Base-by-base conservation (phyloP, 352 stramenopile species). In the Phytophthora foliorum region DNA sequence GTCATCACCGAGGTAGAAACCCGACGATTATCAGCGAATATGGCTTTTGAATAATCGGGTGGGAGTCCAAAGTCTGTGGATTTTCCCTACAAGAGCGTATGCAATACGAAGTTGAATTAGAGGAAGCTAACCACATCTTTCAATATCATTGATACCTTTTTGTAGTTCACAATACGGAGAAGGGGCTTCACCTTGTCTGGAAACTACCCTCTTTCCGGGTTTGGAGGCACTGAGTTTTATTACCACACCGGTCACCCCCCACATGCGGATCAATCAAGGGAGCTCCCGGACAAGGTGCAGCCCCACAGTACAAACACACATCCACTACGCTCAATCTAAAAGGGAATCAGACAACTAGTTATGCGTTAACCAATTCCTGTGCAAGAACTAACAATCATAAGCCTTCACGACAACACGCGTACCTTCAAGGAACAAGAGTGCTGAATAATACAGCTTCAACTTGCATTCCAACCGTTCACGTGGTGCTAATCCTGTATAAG, bases 71-170 rank as follows among this genome's bases (percentile, higher is more conserved):
- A n/a, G n/a, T n/a, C 58, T 66, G 39, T 19, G 39, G 58, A 51
- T 52, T 31, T 67, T 24, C n/a, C 58, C 49, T 67, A 48, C 16
- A 66, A 54, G 48, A 67, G 58, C 38, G 39, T 59, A 67, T 67
- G 19, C 49, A 67, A 54, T 38, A 60, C 58, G 49, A 67, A 67
- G 58, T 21, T 4, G 4, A 59, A 41, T 67, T 39, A 49, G 27
- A 45, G 10, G 21, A 51, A 54, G 58, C 58, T 55, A 67, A 59
- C 31, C 49, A 38, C 6, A n/a, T 48, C 48, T 22, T 27, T 29
- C 21, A 46, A 54, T 53, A 67, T 9, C 27, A 58, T 49, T 2
- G 16, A 50, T 64, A 56, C 44, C 57, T 56, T 64, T 14, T n/a
- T n/a, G n/a, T 56, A 50, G 25, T 34, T 39, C 34, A 39, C 11